phyloP scores from a whole-genome alignment of 179 eudicot genomes.

The Carnegiea gigantea region DNA sequence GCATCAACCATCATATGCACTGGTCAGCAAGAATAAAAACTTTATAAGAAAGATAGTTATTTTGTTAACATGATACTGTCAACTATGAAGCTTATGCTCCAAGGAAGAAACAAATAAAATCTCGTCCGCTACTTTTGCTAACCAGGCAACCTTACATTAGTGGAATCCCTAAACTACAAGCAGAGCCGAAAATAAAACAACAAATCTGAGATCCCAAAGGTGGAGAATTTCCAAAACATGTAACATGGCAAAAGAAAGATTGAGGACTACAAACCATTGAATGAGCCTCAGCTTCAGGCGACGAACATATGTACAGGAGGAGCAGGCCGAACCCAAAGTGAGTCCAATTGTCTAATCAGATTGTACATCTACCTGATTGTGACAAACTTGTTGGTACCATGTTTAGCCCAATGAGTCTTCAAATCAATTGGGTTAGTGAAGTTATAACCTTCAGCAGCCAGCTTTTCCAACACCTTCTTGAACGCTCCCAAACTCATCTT shows the following conservation, averaged over 20 bases:
- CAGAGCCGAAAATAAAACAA: conserved; percentile 36
- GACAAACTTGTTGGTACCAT: conserved; percentile 93
- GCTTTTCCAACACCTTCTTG: conserved; percentile 84
- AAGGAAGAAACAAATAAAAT: conserved; percentile 41
- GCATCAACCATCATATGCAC: conserved; percentile 3
- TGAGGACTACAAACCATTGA: conserved; percentile 45
- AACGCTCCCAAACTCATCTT: conserved; percentile 90
- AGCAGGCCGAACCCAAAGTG: conserved; percentile 41
- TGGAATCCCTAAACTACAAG: conserved; percentile 43
- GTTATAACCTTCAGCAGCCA: conserved; percentile 70
- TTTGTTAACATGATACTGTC: conserved; percentile 33
- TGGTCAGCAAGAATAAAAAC: conserved; percentile 24
- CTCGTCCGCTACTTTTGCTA: conserved; percentile 38
- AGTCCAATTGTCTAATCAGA: conserved; percentile 31
- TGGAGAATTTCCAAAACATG: conserved; percentile 39
- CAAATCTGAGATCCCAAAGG: conserved; percentile 34
- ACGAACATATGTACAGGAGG: conserved; percentile 61
- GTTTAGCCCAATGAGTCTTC: conserved; percentile 86
- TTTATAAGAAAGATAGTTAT: conserved; percentile 26
- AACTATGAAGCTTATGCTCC: conserved; percentile 35
- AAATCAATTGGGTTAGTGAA: conserved; percentile 71
- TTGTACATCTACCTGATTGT: conserved; percentile 62
- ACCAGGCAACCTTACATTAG: conserved; percentile 46
- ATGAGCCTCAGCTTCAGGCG: conserved; percentile 37
- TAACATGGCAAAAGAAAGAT: conserved; percentile 32